Base-by-base conservation (phyloP, 129 eudicot species). In the Dittrichia graveolens region DNA sequence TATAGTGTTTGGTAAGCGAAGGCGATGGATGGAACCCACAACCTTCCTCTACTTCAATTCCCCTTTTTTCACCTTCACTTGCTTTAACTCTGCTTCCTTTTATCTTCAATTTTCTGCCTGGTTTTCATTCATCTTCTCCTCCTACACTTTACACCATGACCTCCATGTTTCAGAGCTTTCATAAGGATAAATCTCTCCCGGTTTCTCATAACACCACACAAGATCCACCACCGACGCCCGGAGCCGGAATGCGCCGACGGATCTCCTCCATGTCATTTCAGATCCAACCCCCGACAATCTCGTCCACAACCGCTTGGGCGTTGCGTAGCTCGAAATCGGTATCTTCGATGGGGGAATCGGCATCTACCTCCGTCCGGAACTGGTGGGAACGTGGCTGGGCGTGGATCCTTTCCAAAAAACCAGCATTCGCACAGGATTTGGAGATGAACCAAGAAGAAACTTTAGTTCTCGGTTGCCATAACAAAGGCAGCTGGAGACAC, bases 381-480 rank as follows among this genome's bases (percentile, higher is more conserved):
- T 89, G 98, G 98, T 92, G 98, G 98, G 83, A 72, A 7, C 78
- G 75, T 73, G 86, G 87, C 4, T 85, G 82, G 91, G 81, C 66
- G 42, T 92, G 98, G 98, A 82, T 92, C 83, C 82, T 92, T 3
- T 86, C 96, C n/a, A 73, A 85, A 12, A 92, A 89, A 66, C 95
- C 96, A 42, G 77, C 73, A 3, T 92, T 89, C 65, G 98, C 93
- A n/a, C 56, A 69, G 42, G 98, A 92, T 87, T 87, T 93, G 58
- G 98, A 93, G 77, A 87, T 93, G 96, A 93, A 85, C n/a, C 90
- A 89, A 12, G 82, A 93, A 42, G 96, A 93, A 54, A 75, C 62
- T 4, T 79, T 83, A 16, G 79, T 66, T 46, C 73, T 93, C 3
- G 98, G 98, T 37, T 78, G 69, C 59, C 88, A 85, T 42, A 84